These are phyloP conservation scores for Domatiomyces globalis DNA, from an alignment of 2,329 filamentous ascomycete species.

Conservation along the genomic window DNA sequence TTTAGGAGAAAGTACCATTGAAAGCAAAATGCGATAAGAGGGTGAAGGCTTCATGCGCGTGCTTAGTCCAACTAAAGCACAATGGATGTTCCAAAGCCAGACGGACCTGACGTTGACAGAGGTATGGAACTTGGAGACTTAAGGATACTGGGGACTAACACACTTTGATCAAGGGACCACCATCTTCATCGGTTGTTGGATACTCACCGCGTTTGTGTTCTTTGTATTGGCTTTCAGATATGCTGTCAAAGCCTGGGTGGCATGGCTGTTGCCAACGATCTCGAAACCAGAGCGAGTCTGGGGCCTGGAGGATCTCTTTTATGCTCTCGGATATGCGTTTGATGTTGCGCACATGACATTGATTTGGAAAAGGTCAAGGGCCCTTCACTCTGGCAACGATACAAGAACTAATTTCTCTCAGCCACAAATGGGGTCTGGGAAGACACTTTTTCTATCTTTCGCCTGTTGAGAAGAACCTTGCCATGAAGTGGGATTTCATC, in stretches of 20 bases:
- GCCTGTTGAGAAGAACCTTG: conserved; percentile 14
- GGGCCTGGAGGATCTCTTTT: conserved; percentile 24
- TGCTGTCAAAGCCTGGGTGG: conserved; percentile 19
- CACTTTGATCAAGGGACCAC: neutral
- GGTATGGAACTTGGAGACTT: conserved; percentile 3
- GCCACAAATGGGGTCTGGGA: conserved; percentile 22
- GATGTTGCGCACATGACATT: conserved; percentile 23
- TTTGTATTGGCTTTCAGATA: conserved; percentile 13
- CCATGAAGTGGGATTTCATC: conserved; percentile 21
- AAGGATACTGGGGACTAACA: neutral
- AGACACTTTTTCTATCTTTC: conserved; percentile 23
- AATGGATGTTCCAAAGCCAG: conserved; percentile 14
- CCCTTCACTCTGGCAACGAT: neutral
- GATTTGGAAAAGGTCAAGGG: conserved; percentile 22
- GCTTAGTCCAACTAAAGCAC: neutral
- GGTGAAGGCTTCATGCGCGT: neutral
- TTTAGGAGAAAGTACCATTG: neutral
- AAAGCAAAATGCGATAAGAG: neutral
- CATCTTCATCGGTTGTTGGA: conserved; percentile 4
- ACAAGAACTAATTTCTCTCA: conserved; percentile 5
- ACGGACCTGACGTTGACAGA: conserved; percentile 12
- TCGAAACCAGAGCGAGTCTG: conserved; percentile 22
- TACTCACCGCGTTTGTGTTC: conserved; percentile 12
- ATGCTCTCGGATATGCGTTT: conserved; percentile 20
- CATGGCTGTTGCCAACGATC: conserved; percentile 22